A percentile compares a stretch with the other conserved stretches of the same genome.
These are phyloP conservation scores for Magnusiomyces paraingens DNA, from an alignment of 1,139 yeast species.

Conservation along the genomic window DNA sequence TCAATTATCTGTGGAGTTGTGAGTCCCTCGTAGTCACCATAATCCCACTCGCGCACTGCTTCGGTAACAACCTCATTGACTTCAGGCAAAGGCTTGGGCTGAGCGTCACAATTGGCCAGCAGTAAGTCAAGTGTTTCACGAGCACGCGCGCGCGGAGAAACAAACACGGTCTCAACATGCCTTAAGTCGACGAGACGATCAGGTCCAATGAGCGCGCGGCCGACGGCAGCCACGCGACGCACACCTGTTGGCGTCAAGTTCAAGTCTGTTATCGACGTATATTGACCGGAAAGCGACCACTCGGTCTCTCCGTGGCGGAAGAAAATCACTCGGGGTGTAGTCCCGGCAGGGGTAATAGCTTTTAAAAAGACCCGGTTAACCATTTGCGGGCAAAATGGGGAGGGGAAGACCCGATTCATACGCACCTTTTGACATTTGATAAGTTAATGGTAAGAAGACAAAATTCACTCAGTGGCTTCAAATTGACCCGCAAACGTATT, in stretches of 20 bases:
- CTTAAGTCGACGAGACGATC: constrained; percentile 57
- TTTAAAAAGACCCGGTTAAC: no score
- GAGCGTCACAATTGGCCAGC: constrained; percentile 39
- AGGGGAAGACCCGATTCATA: no score
- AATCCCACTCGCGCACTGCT: constrained; percentile 86
- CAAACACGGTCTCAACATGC: constrained; percentile 55
- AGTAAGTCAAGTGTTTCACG: constrained; percentile 59
- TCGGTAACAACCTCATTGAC: constrained; percentile 37
- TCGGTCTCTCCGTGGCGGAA: constrained; percentile 90
- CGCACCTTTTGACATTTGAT: no score
- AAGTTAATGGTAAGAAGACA: no score
- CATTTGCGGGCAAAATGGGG: no score
- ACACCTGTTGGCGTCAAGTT: constrained; percentile 74
- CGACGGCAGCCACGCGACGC: constrained; percentile 67
- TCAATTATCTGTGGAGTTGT: constrained; percentile 58
- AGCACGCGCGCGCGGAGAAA: constrained; percentile 81
- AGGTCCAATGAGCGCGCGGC: constrained; percentile 57
- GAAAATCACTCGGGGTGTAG: constrained; percentile 68
- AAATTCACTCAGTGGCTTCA: no score
- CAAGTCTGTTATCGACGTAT: constrained; percentile 79
- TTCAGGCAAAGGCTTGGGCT: constrained; percentile 29
- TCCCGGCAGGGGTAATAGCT: background rate
- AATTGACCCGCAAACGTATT: no score
- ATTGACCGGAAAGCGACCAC: constrained; percentile 92
- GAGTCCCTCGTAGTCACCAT: constrained; percentile 91